Base-by-base conservation (phyloP, 2,329 filamentous ascomycete species). In the Penicillium sp. region DNA sequence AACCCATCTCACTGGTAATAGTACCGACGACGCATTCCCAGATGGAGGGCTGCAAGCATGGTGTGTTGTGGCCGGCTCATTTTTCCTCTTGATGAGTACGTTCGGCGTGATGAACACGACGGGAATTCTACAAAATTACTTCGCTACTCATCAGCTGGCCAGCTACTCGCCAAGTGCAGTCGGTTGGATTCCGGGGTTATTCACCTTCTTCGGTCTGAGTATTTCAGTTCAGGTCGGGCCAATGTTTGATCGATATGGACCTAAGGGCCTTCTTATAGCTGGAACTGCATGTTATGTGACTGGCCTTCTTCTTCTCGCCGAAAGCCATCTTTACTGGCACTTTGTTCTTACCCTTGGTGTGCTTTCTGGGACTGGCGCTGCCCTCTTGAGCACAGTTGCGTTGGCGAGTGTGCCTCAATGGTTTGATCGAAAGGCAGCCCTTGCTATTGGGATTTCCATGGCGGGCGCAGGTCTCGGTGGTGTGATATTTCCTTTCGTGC, bases 81-180 rank as follows among this genome's bases (percentile, higher is more conserved):
- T 75, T 52, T 64, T 71, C 21, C 65, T 72, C 3, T 61, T 76
- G 3, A 73, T 75, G 64, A 65, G 69, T 16, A 72, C 68, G 0
- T 76, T 75, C 54, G 79, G 79, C 0, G 74, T 81, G 46, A 80
- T 80, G 77, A 77, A 79, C 46, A 75, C 75, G 0, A 73, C 80
- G 3, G 79, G 79, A 9, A 77, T 79, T 3, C 60, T 81, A 4
- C 79, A 81, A 58, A 72, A 74, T 21, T 79, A 81, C 46, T 72
- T 80, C 12, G 69, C 73, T 16, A 64, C 68, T 1, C 70, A 81
- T 46, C 79, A 82, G 55, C 70, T 82, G 1, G 63, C 69, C 0
- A 55, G 59, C 15, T 80, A 79, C 58, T 72, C 75, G 1, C 67
- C 74, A 7, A 72, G 76, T 18, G 72, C 79, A 12, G 70, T 82